phyloP scores from a whole-genome alignment of 2,329 filamentous ascomycete species.

The Dothistroma pini region DNA sequence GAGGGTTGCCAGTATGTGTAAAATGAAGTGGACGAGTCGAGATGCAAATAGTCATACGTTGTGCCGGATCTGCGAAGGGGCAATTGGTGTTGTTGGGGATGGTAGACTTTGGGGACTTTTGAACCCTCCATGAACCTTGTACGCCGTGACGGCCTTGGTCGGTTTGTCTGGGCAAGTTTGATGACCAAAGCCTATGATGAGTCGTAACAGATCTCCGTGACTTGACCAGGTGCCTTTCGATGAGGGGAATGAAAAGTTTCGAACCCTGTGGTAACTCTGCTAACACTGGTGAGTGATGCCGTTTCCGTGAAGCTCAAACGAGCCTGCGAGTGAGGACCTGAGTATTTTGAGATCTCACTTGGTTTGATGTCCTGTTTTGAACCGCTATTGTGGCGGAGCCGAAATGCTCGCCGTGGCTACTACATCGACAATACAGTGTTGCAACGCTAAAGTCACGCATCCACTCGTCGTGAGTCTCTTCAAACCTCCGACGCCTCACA shows the following conservation, averaged over 20 bases:
- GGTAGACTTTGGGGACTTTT: neutral
- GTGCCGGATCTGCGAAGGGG: neutral
- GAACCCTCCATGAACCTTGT: neutral
- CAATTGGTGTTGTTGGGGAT: neutral
- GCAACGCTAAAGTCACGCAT: neutral
- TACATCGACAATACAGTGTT: neutral
- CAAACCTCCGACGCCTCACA: neutral
- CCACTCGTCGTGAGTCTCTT: neutral
- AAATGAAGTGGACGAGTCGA: neutral
- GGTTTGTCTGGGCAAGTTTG: neutral
- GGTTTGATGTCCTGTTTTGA: neutral
- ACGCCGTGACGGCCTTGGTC: neutral
- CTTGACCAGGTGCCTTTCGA: too few species aligned
- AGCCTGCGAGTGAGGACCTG: neutral
- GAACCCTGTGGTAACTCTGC: too few species aligned
- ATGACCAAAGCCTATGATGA: neutral
- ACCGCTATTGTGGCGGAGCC: neutral
- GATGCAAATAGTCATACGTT: neutral
- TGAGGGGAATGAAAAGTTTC: too few species aligned
- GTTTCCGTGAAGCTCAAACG: neutral
- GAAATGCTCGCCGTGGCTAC: neutral
- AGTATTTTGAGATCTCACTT: neutral
- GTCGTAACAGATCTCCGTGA: too few species aligned
- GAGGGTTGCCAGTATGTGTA: neutral
- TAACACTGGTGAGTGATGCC: too few species aligned